Evolutionary conservation across 2,329 filamentous ascomycete species (phyloP), one percentile per base, ranked within the genome.

Genomic region (Trematosphaeria pertusa): DNA sequence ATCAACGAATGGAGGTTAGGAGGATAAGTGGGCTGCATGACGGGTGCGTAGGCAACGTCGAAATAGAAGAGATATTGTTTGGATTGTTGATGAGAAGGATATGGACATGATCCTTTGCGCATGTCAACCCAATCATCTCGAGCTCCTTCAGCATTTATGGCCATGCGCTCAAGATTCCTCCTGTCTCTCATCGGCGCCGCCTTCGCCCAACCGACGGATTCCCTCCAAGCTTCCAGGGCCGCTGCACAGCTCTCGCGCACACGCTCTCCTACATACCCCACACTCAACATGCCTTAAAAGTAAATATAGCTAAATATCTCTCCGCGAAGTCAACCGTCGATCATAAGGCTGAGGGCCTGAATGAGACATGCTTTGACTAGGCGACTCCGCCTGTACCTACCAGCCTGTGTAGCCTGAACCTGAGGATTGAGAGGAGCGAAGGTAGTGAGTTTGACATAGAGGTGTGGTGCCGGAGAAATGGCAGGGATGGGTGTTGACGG

Each of bases 401-500:
- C 9, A 62, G 71, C 40, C 38, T 71, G 6, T 73, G 71, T 48
- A 61, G 71, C 3, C 48, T 73, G 7, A 57, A 59, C 5, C 57
- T 72, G 35, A 59, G 66, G 22, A 64, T 70, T 10, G 49, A 58
- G 33, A 73, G 70, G 2, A 61, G 59, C 10, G 48, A 60, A 14
- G 51, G 56, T 22, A 69, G 61, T 31, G 67, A 64, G 12, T 67
- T 72, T 19, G 61, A 55, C 10, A 54, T 72, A 39, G 73, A 75
- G 53, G 64, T 66, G 9, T 75, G 72, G 72, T 75, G 18, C 72
- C 72, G 5, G 58, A 59, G 8, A 65, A 67, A 15, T 73, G 71
- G 70, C 67, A 60, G 20, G 69, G 70, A 2, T 56, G 71, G 12
- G 65, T 68, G 42, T 43, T 72, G 36, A 60, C 56, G 20, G 64